Conservation (phyloP, 2,329 filamentous ascomycete species). For the Hypoxylon sp. region DNA sequence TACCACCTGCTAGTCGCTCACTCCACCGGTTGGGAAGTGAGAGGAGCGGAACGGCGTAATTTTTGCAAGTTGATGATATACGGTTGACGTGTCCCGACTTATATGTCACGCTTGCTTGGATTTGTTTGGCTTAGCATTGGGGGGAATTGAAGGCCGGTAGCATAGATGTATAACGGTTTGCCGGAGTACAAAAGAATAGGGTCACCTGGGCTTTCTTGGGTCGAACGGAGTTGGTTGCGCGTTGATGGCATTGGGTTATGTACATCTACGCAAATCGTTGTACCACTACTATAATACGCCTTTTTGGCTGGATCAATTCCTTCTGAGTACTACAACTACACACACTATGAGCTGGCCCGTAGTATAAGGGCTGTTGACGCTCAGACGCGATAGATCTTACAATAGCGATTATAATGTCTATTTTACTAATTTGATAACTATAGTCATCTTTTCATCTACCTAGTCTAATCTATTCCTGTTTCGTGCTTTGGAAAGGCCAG, state of each 20-base stretch:
- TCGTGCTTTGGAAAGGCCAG: not conserved
- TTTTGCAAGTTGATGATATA: conserved; percentile 16
- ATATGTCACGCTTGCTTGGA: conserved; percentile 20
- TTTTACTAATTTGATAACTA: not conserved
- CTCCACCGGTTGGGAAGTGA: not conserved
- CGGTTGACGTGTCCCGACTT: conserved; percentile 5
- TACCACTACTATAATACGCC: conserved; percentile 28
- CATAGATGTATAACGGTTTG: conserved; percentile 33
- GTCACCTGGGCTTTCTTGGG: conserved; percentile 19
- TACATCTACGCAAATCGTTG: conserved; percentile 35
- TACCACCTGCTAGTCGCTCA: conserved; percentile 1
- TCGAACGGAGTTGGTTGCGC: conserved; percentile 4
- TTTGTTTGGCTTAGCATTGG: conserved; percentile 26
- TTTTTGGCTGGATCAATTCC: conserved; percentile 9
- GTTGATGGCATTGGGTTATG: conserved; percentile 19
- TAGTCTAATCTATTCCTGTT: not conserved
- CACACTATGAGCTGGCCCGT: not conserved
- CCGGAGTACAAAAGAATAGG: conserved; percentile 40
- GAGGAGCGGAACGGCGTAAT: conserved; percentile 2
- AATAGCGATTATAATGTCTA: not conserved
- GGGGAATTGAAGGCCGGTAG: conserved; percentile 17
- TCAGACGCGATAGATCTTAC: not conserved
- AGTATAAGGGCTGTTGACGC: not conserved
- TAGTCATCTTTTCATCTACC: not conserved
- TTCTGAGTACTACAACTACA: not conserved